Evolutionary conservation across 441 rosid species (phyloP).

Genomic region (Corymbia calophylla): DNA sequence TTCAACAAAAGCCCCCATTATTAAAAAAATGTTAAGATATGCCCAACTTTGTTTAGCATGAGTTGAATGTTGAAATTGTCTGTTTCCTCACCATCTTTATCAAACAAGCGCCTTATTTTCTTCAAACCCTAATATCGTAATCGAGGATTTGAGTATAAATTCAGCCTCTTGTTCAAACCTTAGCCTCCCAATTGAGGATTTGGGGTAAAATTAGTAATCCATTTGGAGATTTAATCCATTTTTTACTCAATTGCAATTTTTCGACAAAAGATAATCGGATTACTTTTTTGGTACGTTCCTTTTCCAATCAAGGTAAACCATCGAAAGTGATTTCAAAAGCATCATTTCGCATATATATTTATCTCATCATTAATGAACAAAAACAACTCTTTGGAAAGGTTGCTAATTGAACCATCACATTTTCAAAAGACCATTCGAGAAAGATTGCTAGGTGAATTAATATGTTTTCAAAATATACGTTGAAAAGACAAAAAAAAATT

Average conservation of each 20-base stretch:
- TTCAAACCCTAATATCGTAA: background rate
- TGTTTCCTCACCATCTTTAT: background rate
- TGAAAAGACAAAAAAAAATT: too few relatives aligned
- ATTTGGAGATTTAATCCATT: background rate
- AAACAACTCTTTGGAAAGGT: too few relatives aligned
- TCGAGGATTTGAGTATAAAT: background rate
- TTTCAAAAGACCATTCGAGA: too few relatives aligned
- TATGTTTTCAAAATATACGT: too few relatives aligned
- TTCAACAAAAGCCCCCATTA: background rate
- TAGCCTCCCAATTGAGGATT: background rate
- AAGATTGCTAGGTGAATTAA: too few relatives aligned
- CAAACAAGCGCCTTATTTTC: background rate
- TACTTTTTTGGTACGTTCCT: background rate
- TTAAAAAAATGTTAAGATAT: background rate
- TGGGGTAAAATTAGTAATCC: background rate
- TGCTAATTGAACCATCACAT: too few relatives aligned
- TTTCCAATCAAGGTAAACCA: background rate
- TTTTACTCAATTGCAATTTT: background rate
- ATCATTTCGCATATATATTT: too few relatives aligned
- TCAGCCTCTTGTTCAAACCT: background rate
- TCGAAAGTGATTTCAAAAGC: background rate
- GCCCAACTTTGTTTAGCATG: background rate
- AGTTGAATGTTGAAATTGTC: background rate
- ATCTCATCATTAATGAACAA: too few relatives aligned
- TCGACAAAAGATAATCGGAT: background rate